Evolutionary conservation across 169 alveolate species (phyloP), one percentile per base, ranked within the genome.

Genomic region (Plasmodium malariae): DNA sequence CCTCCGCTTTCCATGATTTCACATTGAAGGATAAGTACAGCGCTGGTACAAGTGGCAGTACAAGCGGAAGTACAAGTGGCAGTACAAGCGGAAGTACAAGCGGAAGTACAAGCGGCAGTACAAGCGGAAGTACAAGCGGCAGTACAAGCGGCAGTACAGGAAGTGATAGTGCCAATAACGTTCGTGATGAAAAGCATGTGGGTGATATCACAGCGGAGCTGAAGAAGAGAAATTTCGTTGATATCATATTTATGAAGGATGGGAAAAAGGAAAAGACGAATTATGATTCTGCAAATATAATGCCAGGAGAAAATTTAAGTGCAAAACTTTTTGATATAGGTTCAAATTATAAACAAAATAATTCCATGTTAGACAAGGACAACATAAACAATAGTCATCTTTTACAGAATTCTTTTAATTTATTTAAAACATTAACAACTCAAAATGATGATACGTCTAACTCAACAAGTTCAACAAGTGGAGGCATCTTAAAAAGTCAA

Each of bases 391-490:
- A 7, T 12, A 55, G 19, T 55, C 12, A 55, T 55, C 7, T 55
- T n/a, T 11, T 7, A n/a, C 67, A 48, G 17, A 70, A 43, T 19
- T 45, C 83, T 54, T 43, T 70, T 17, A 49, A 57, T 34, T 43
- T 70, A 24, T 70, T 70, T 24, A 70, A 45, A 45, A 17, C 30
- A 11, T 34, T 70, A 9, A 36, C 26, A 70, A 32, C 32, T 3
- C 24, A 70, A 48, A 73, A 12, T 19, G 87, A 60, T 54, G 28
- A 37, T 54, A 34, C 54, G 45, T 70, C 67, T 21, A 57, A 70
- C n/a, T n/a, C 24, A 24, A 68, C 28, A 40, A 32, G 2, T 32
- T 32, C 30, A 32, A 34, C 24, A 57, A 9, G 26, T 9, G 21
- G 62, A 73, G 28, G 4, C 68, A 62, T 55, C 9, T 55, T 17